Conservation (phyloP, 2,329 filamentous ascomycete genomes). For the Hypoxylon sp. region DNA sequence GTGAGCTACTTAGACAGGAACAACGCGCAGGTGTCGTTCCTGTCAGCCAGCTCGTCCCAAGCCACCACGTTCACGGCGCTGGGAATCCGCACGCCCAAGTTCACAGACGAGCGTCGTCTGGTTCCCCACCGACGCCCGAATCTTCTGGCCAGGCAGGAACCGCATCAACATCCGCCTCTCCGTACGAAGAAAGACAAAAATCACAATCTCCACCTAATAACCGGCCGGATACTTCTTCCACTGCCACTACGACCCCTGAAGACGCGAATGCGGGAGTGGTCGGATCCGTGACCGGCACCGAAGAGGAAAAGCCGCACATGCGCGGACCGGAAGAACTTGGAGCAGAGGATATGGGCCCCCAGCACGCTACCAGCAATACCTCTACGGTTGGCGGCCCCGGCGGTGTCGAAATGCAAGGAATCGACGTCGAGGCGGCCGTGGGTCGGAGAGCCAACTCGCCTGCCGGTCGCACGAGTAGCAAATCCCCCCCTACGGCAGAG, state of each 20-base stretch:
- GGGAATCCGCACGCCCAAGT: conserved; percentile 42
- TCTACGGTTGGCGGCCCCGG: conserved; percentile 54
- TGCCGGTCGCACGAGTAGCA: conserved; percentile 29
- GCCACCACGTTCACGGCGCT: conserved; percentile 49
- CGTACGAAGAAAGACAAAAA: conserved; percentile 32
- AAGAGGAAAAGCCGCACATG: conserved; percentile 79
- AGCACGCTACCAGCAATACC: conserved; percentile 57
- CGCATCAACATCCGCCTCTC: background rate
- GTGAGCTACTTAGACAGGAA: conserved; percentile 86
- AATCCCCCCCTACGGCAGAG: conserved; percentile 26
- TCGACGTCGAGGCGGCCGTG: conserved; percentile 71
- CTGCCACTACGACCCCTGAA: conserved; percentile 11
- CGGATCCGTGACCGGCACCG: conserved; percentile 51
- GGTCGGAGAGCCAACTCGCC: conserved; percentile 59
- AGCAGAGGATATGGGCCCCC: conserved; percentile 86
- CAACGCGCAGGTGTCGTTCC: conserved; percentile 85
- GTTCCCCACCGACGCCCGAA: conserved; percentile 23
- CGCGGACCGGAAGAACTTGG: conserved; percentile 88
- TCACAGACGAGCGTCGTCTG: conserved; percentile 24
- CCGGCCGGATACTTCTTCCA: conserved; percentile 7
- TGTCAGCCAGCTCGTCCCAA: conserved; percentile 67
- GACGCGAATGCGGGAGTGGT: conserved; percentile 42
- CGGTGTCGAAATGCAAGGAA: conserved; percentile 63
- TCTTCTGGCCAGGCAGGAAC: background rate
- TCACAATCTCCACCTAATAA: conserved; percentile 28